Conservation (phyloP, 1,139 yeast genomes). For the Hansenula sp. region DNA sequence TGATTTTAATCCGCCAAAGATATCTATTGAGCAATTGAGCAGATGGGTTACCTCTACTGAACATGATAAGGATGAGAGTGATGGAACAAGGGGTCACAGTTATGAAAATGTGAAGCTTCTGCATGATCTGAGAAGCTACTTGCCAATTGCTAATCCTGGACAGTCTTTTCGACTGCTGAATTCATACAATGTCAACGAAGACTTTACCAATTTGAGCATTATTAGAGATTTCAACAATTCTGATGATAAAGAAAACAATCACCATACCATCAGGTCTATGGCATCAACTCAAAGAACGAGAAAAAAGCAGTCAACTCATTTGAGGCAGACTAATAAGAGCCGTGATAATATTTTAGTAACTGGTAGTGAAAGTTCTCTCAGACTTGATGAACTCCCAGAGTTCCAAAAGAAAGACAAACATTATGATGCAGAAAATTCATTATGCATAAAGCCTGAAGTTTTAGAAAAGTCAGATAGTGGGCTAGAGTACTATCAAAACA, state of each 20-base stretch:
- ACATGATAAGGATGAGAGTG: neutral
- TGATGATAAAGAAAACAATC: no score
- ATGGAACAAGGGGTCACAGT: no score
- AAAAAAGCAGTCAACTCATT: neutral
- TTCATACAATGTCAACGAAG: no score
- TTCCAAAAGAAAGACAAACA: constrained; percentile 1
- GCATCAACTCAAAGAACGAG: no score
- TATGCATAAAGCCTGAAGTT: constrained; percentile 6
- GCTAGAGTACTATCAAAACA: constrained; percentile 10
- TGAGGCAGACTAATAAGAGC: no score
- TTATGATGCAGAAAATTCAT: constrained; percentile 2
- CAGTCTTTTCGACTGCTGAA: no score
- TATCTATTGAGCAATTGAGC: neutral
- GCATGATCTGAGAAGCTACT: neutral
- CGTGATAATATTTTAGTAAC: no score
- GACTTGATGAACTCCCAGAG: constrained; percentile 12
- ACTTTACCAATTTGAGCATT: no score
- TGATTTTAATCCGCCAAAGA: neutral
- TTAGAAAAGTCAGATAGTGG: constrained; percentile 9
- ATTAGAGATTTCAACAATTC: no score
- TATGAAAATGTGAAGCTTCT: neutral
- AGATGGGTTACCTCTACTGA: neutral
- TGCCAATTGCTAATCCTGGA: no score
- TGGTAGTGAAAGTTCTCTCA: neutral
- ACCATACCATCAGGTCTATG: no score